Conservation (phyloP, 495 filamentous ascomycete species). For the Glarea lozoyensis region DNA sequence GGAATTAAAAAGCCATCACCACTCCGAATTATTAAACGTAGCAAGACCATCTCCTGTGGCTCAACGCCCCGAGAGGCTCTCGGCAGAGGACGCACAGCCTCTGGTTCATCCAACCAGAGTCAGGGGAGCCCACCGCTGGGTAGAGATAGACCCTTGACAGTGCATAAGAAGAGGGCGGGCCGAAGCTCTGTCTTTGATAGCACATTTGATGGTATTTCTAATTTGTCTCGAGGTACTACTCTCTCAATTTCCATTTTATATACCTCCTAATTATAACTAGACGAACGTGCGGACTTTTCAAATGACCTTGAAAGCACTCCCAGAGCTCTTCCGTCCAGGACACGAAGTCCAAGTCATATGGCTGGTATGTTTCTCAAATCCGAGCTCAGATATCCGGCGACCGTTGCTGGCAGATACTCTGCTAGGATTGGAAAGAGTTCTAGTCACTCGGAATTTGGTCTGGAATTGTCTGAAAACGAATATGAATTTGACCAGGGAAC, state of each 20-base stretch:
- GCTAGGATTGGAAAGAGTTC: conserved; percentile 9
- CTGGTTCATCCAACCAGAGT: conserved; percentile 10
- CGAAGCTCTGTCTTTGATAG: conserved; percentile 8
- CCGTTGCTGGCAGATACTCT: conserved; percentile 9
- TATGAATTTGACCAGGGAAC: not conserved
- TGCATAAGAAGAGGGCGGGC: conserved; percentile 13
- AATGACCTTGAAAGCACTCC: not conserved
- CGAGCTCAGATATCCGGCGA: conserved; percentile 1
- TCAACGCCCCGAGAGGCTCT: conserved; percentile 10
- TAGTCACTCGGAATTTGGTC: not conserved
- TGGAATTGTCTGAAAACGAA: not conserved
- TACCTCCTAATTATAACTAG: too few species aligned
- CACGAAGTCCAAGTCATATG: conserved; percentile 13
- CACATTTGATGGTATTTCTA: conserved; percentile 8
- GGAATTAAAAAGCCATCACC: conserved; percentile 18
- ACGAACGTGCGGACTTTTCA: too few species aligned
- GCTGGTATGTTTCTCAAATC: conserved; percentile 14
- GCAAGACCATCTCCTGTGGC: conserved; percentile 17
- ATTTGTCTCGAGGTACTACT: too few species aligned
- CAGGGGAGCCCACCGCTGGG: conserved; percentile 15
- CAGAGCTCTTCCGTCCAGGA: not conserved
- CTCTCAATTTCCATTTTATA: too few species aligned
- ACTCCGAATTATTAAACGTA: conserved; percentile 21
- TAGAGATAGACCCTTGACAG: conserved; percentile 16
- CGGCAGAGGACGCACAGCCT: conserved; percentile 11